These are phyloP conservation scores for Sugiyamaella valdiviana DNA, from an alignment of 805 yeast species.

Conservation along the genomic window DNA sequence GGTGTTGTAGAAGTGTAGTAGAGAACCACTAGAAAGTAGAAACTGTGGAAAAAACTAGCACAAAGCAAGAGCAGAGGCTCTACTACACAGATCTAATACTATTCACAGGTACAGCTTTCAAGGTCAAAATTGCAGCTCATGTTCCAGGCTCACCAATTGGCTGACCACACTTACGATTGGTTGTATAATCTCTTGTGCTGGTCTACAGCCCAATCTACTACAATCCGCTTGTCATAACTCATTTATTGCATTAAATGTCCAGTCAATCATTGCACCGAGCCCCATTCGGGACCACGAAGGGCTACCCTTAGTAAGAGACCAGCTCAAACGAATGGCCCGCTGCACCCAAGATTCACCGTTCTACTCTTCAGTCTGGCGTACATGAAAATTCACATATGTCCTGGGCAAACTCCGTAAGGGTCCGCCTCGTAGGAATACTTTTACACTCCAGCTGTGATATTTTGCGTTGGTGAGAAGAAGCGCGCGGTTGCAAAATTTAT, in stretches of 20 bases:
- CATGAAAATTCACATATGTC: constrained; percentile 29
- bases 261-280: constrained; percentile 56
- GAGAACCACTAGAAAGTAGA: too few species aligned
- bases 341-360: constrained; percentile 60
- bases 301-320: constrained; percentile 43
- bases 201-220: background rate
- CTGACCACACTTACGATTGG: too few species aligned
- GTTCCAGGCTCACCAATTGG: background rate
- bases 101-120: too few species aligned
- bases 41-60: too few species aligned
- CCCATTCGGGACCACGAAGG: constrained; percentile 65
- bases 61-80: too few species aligned
- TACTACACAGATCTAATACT: too few species aligned
- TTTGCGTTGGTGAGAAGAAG: constrained; percentile 27
- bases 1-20: too few species aligned
- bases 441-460: constrained; percentile 25
- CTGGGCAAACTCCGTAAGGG: constrained; percentile 33
- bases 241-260: too few species aligned
- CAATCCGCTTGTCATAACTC: background rate
- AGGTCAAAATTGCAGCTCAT: too few species aligned
- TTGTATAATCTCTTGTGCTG: too few species aligned
- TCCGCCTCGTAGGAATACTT: constrained; percentile 35
- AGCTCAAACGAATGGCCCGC: constrained; percentile 42
- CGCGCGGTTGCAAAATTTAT: background rate
- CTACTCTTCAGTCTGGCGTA: constrained; percentile 47